Conservation (phyloP, 371 early-diverging fungal genomes). For the Actinomortierella wolfii region DNA sequence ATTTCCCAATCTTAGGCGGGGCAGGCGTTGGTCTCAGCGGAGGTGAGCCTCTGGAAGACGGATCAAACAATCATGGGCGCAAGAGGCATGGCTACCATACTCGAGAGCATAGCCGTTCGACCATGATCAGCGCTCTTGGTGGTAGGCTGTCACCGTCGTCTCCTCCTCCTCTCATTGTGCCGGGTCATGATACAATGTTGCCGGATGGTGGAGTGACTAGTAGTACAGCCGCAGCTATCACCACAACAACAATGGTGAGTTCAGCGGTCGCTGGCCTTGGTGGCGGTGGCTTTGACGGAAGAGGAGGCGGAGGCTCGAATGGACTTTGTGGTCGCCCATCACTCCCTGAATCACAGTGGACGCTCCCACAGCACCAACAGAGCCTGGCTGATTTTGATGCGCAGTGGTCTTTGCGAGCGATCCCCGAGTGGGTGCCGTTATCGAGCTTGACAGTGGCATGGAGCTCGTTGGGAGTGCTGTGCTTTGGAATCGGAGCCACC, state of each 20-base stretch:
- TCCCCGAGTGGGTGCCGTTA: constrained; percentile 19
- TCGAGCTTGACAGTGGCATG: constrained; percentile 9
- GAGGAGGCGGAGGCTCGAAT: background rate
- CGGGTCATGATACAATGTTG: too few species aligned
- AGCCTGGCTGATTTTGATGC: constrained; percentile 11
- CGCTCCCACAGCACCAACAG: background rate
- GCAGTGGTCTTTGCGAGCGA: constrained; percentile 15
- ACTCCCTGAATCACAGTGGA: background rate
- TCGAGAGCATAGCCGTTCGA: background rate
- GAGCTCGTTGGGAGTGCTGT: constrained; percentile 13
- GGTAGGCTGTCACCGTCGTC: too few species aligned
- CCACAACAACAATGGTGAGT: too few species aligned
- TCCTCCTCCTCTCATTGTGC: too few species aligned
- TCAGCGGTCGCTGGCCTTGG: too few species aligned
- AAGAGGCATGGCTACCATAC: background rate
- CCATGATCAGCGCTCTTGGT: too few species aligned
- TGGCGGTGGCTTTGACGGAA: background rate
- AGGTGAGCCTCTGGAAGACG: background rate
- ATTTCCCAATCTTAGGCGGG: constrained; percentile 3
- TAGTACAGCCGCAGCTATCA: too few species aligned
- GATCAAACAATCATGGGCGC: background rate
- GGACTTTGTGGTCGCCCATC: too few species aligned
- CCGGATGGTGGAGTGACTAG: too few species aligned
- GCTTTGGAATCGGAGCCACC: constrained; percentile 17
- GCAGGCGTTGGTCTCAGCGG: background rate